A percentile compares a stretch with the other conserved stretches of the same genome.
Conservation (phyloP, 257 asterid species). For the Solanum appendiculatum region DNA sequence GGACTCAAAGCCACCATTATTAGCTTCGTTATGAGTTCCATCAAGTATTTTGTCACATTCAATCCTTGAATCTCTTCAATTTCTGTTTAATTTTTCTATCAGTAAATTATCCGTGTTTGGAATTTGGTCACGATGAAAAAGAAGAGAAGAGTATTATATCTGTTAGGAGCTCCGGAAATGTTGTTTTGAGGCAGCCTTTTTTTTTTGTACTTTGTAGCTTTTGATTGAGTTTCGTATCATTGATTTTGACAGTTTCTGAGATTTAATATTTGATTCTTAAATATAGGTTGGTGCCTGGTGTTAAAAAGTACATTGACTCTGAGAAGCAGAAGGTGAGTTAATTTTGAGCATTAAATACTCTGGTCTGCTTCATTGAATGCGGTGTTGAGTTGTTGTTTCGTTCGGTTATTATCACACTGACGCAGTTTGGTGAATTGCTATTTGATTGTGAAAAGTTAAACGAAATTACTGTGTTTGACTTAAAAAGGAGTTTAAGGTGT, state of each 20-base stretch:
- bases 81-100: not conserved
- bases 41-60: conserved; percentile 43
- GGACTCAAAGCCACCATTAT: conserved; percentile 54
- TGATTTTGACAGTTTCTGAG: not conserved
- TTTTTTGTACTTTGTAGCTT: not conserved
- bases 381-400: not conserved
- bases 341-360: not conserved
- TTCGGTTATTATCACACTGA: not conserved
- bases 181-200: not conserved
- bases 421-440: not conserved
- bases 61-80: not conserved
- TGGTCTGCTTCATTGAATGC: not conserved
- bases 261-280: not conserved
- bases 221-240: not conserved
- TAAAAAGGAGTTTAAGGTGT: not conserved
- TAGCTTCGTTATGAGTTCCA: conserved; percentile 37
- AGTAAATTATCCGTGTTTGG: not conserved
- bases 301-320: conserved; percentile 57
- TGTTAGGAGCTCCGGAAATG: not conserved
- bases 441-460: not conserved
- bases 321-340: conserved; percentile 74
- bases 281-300: conserved; percentile 80
- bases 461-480: not conserved
- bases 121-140: not conserved
- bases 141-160: not conserved